Evolutionary conservation across 192 early-diverging fungal genomes (phyloP).

Genomic region (Funneliformis geosporum): DNA sequence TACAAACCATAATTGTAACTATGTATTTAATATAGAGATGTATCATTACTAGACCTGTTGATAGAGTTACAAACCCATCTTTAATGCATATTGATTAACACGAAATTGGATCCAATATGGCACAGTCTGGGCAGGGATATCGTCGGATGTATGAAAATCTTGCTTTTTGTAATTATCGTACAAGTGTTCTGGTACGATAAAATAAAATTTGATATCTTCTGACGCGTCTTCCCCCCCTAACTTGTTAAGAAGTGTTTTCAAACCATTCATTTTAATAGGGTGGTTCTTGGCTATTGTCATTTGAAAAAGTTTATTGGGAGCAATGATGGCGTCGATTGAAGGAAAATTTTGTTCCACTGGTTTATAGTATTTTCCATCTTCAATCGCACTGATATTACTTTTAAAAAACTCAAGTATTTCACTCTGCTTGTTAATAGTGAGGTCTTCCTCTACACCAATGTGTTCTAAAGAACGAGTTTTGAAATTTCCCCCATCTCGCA

Average conservation of each 20-base stretch:
- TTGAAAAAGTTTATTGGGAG: slow-evolving; percentile 7
- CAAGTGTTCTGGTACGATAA: slow-evolving; percentile 8
- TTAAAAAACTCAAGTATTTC: background rate
- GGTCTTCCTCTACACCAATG: background rate
- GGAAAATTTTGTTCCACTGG: slow-evolving; percentile 8
- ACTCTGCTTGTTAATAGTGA: background rate
- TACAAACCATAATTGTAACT: too few relatives aligned
- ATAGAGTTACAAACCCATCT: too few relatives aligned
- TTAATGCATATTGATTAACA: too few relatives aligned
- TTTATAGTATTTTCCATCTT: slow-evolving; percentile 20
- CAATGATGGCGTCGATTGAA: slow-evolving; percentile 21
- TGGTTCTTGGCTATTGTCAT: slow-evolving; percentile 4
- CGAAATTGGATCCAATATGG: too few relatives aligned
- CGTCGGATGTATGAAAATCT: too few relatives aligned
- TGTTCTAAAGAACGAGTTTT: slow-evolving; percentile 17
- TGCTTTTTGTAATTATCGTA: too few relatives aligned
- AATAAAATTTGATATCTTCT: slow-evolving; percentile 23
- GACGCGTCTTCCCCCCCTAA: background rate
- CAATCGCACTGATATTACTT: slow-evolving; percentile 16
- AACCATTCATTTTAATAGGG: slow-evolving; percentile 27
- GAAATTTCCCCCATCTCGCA: background rate
- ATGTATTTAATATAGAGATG: too few relatives aligned
- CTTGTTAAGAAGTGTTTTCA: slow-evolving; percentile 17
- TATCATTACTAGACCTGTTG: too few relatives aligned
- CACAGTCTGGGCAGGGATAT: too few relatives aligned